Base-by-base conservation (phyloP, 2,329 filamentous ascomycete genomes). In the Diaporthe sp. region DNA sequence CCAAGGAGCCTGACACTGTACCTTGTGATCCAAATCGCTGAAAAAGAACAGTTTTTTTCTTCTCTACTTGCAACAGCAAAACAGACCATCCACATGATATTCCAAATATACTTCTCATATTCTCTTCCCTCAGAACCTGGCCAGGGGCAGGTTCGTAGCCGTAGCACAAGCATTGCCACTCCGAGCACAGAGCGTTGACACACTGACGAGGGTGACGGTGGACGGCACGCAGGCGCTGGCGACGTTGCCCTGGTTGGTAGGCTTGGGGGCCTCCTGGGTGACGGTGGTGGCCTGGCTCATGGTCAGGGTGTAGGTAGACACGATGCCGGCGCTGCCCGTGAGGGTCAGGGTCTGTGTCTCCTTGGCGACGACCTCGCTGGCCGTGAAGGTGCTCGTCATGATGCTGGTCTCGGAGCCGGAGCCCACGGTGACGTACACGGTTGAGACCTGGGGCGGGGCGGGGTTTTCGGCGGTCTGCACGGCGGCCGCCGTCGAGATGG, bases 241-340 rank as follows among this genome's bases (percentile, higher is more conserved):
- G 49, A 51, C 31, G 19, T 53, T 51, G 39, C 58, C 60, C 39
- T 71, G 72, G 28, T 58, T 58, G 19, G 60, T 60, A 9, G 74
- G 51, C 70, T 68, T 73, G 31, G 74, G 22, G 8, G 70, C 70
- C 58, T 17, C 46, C 70, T 72, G 42, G 9, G 75, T 74, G 15
- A 74, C 44, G 4, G 73, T 74, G 2, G 58, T 72, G 17, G 72
- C 51, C 72, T 71, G 28, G 31, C 72, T 72, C 13, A 76, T 44
- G 39, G 75, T 76, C 75, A 76, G 28, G 67, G 72, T 75, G 49
- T 75, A 75, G 19, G 75, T 76, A 5, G 75, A 76, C 13, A 70
- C 75, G 25, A 75, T 31, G 13, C 75, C 75, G 49, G 71, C 71
- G 22, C 65, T 49, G 46, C 72, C 72, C 2, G 75, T 71, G 49